Base-by-base conservation (phyloP, 2,329 filamentous ascomycete genomes). In the Calonectria hongkongensis region DNA sequence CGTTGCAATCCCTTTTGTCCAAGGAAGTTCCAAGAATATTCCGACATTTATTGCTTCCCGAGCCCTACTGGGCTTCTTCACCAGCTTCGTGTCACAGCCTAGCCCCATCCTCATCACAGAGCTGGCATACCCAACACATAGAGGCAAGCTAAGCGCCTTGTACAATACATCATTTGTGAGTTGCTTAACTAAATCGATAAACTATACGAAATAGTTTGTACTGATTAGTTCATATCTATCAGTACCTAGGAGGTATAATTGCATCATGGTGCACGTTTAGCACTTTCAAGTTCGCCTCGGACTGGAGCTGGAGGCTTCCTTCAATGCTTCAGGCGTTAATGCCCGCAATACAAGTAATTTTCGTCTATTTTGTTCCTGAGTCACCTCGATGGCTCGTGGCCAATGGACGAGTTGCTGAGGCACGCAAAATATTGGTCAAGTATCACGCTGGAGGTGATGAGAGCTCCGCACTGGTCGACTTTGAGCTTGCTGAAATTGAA, bases 371-470 rank as follows among this genome's bases (percentile, higher is more conserved):
- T 16, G 51, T 82, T 1, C 81, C 81, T 2, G 80, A 82, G 15
- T 81, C 77, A 0, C 81, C 81, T 2, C 74, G 71, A 68, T 82
- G 76, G 71, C 82, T 85, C 12, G 75, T 84, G 33, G 82, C 82
- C n/a, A 77, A 78, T 25, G 83, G 82, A 39, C 80, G 81, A 25
- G 72, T 80, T 30, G 81, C 81, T 39, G 81, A 86, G 33, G 84
- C 86, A 4, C 80, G 79, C 39, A 79, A 81, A 12, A 82, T 87
- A 12, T 80, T 87, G 4, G 80, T 77, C 4, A 81, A 80, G 4
- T 86, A 85, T 54, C 86, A 87, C 50, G 83, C 85, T 0, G 86
- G 86, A 18, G 85, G 85, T 1, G 84, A 87, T 54, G 71, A 77
- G 0, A 71, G 80, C 15, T 82, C 86, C 15, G 83, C 85, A 1